Base-by-base conservation (phyloP, 177 flowering plant species). In the Vitis hybrid region DNA sequence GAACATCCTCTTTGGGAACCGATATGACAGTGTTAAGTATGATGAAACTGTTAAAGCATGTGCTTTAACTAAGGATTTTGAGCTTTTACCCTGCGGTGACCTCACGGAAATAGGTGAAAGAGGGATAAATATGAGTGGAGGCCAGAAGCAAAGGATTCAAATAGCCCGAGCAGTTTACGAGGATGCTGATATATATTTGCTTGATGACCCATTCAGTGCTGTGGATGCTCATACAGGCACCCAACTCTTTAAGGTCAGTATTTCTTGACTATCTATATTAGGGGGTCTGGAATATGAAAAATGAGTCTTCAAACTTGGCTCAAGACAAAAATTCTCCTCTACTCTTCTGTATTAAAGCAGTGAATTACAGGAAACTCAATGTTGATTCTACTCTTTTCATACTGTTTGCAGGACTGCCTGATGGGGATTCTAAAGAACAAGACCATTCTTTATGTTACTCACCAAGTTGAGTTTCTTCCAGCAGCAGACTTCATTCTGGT, bases 381-480 rank as follows among this genome's bases (percentile, higher is more conserved):
- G n/a, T 1, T 14, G 7, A 52, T 60, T n/a, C 21, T 0, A 9
- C 45, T 48, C 60, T 16, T 26, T 63, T 22, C 39, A 16, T 72
- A 31, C 29, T 49, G 51, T 60, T n/a, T 80, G 71, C 85, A 94
- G 98, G 96, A 93, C 2, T 94, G 98, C 78, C 72, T 94, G 63
- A 86, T 90, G 95, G 91, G 94, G 64, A 77, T 90, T 69, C 97
- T 94, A 39, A 88, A 86, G 81, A 85, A 91, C 22, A 93, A 93
- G 80, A 92, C 98, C 19, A 78, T 93, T 59, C 72, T 94, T 55
- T 94, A 86, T 67, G 93, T 94, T 5, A 94, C 98, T 10, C 98
- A 94, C 79, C 98, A 94, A 87, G 98, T 94, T 2, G 98, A 94
- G 80, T 94, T 94, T 84, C 97, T 94, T 68, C 98, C 98, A 8